Percentiles rank a stretch among this genome's conserved stretches.
phyloP scores from a whole-genome alignment of 2,329 filamentous ascomycete species.

The Aspergillus fumigatiaffinis region DNA sequence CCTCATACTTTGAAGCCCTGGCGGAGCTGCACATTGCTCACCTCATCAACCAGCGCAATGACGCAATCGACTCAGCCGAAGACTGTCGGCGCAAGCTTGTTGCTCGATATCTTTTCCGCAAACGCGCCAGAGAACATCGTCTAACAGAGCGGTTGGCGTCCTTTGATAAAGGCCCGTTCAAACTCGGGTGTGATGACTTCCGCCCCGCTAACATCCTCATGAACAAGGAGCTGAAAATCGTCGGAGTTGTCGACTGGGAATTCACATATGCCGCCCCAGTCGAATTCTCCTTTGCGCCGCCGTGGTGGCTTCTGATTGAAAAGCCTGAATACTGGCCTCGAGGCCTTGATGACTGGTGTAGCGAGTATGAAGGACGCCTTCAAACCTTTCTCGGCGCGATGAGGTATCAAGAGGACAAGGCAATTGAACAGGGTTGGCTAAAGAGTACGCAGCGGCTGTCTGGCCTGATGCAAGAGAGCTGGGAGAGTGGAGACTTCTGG shows the following conservation, averaged over 20 bases:
- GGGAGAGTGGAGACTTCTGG: conserved; percentile 13
- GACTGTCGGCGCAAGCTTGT: conserved; percentile 19
- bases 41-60: conserved; percentile 36
- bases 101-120: conserved; percentile 18
- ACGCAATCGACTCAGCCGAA: conserved; percentile 27
- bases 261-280: conserved; percentile 20
- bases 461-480: conserved; percentile 8
- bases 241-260: conserved; percentile 20
- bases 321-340: conserved; percentile 20
- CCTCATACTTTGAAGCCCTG: conserved; percentile 37
- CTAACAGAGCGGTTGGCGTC: conserved; percentile 12
- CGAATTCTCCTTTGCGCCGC: conserved; percentile 18
- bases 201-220: conserved; percentile 17
- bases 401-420: conserved; percentile 7
- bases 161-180: conserved; percentile 19
- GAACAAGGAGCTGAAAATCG: conserved; percentile 9
- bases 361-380: conserved; percentile 9
- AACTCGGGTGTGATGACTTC: conserved; percentile 22
- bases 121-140: conserved; percentile 11
- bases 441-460: conserved; percentile 12
- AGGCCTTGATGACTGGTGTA: conserved; percentile 17
- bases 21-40: conserved; percentile 43
- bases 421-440: conserved; percentile 4
- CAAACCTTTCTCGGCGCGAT: conserved; percentile 15
- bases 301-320: conserved; percentile 22